Percentiles rank a stretch among this genome's conserved stretches.
These are phyloP conservation scores for Durotheca rogersii DNA, from an alignment of 495 filamentous ascomycete species.

Conservation along the genomic window DNA sequence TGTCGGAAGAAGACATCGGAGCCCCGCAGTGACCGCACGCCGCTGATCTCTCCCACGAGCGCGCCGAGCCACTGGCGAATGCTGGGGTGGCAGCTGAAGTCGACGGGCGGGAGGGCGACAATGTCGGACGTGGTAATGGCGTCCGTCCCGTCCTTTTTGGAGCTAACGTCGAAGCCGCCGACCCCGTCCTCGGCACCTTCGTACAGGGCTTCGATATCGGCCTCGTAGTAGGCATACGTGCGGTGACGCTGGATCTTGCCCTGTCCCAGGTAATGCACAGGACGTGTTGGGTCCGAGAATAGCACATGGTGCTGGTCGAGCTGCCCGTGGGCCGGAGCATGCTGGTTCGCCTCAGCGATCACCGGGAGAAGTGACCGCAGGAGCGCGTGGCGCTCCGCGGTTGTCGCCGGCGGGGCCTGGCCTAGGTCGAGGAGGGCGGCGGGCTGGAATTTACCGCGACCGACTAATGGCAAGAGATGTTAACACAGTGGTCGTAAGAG, in stretches of 20 bases:
- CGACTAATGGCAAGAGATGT: background rate
- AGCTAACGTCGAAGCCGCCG: background rate
- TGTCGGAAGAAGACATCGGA: background rate
- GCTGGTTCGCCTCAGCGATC: conserved; percentile 31
- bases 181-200: background rate
- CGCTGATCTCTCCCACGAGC: background rate
- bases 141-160: background rate
- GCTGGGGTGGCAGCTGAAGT: background rate
- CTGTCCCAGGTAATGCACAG: conserved; percentile 44
- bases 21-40: background rate
- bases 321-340: conserved; percentile 28
- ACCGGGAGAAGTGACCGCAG: background rate
- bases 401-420: background rate
- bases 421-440: background rate
- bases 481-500: too few relatives aligned
- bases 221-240: conserved; percentile 38
- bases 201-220: conserved; percentile 44
- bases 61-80: background rate
- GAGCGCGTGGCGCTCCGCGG: background rate
- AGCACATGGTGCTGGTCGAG: conserved; percentile 26
- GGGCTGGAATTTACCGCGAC: background rate
- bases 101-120: background rate
- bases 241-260: conserved; percentile 44
- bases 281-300: conserved; percentile 38
- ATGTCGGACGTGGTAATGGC: background rate